phyloP scores from a whole-genome alignment of 352 stramenopile species.

The Globisporangium takayamanum region DNA sequence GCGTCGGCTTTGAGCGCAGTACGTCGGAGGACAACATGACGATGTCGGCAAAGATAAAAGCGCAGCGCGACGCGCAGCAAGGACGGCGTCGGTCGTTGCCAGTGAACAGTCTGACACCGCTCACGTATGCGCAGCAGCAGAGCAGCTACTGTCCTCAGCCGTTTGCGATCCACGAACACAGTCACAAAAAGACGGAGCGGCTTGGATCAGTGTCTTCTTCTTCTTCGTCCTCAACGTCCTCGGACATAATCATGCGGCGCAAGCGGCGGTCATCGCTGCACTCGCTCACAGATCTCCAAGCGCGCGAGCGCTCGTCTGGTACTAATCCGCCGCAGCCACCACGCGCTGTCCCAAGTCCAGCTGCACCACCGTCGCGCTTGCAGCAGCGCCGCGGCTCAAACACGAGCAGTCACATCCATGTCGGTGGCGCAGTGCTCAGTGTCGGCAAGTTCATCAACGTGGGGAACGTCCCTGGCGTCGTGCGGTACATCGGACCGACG shows the following conservation, averaged over 20 bases:
- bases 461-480: slow-evolving; percentile 45
- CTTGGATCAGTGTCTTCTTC: not conserved
- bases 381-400: slow-evolving; percentile 30
- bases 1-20: slow-evolving; percentile 10
- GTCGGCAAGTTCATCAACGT: slow-evolving; percentile 57
- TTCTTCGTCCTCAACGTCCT: too few relatives aligned
- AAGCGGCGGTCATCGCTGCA: slow-evolving; percentile 27
- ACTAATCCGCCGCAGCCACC: not conserved
- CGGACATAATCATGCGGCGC: not conserved
- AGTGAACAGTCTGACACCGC: slow-evolving; percentile 27
- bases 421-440: slow-evolving; percentile 33
- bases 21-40: slow-evolving; percentile 3
- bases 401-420: slow-evolving; percentile 25
- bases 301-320: not conserved
- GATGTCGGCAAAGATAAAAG: slow-evolving; percentile 3
- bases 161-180: slow-evolving; percentile 7
- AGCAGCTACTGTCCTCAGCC: not conserved
- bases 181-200: not conserved
- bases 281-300: slow-evolving; percentile 37
- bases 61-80: not conserved
- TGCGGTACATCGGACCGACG: slow-evolving; percentile 62
- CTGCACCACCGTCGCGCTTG: not conserved
- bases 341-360: too few relatives aligned
- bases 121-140: not conserved
- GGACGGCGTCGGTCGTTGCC: slow-evolving; percentile 34